phyloP scores from a whole-genome alignment of 2,329 filamentous ascomycete genomes.

The Cladosporium velox region DNA sequence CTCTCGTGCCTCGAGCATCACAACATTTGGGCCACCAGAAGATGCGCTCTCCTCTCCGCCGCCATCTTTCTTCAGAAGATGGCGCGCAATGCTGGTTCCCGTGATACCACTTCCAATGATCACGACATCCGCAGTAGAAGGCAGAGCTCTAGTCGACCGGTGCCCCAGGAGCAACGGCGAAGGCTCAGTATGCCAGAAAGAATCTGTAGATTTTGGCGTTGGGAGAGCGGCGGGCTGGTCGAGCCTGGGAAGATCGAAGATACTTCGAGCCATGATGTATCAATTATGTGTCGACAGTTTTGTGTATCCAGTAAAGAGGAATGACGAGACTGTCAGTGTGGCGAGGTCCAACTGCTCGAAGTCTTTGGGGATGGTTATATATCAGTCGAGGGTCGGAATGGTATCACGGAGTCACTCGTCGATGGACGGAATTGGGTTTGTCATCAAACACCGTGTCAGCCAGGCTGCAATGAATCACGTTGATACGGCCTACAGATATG shows the following conservation, averaged over 20 bases:
- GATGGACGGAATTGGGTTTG: background rate
- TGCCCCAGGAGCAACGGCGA: constrained; percentile 67
- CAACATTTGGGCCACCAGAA: constrained; percentile 50
- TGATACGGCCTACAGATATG: background rate
- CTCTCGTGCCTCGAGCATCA: constrained; percentile 77
- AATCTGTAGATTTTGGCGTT: constrained; percentile 39
- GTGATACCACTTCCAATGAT: constrained; percentile 77
- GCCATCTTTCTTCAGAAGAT: constrained; percentile 35
- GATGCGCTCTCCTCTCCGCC: background rate
- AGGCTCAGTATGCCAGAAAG: constrained; percentile 74
- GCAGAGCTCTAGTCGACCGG: constrained; percentile 65
- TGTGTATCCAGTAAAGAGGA: background rate
- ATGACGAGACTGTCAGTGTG: background rate
- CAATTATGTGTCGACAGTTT: background rate
- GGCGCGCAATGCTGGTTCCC: constrained; percentile 69
- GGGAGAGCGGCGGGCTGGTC: constrained; percentile 30
- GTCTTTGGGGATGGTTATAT: background rate
- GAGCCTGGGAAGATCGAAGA: constrained; percentile 26
- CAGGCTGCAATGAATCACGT: background rate
- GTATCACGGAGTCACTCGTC: background rate
- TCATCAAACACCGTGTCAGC: background rate
- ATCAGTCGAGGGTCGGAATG: background rate
- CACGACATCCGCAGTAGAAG: constrained; percentile 65
- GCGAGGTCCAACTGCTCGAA: background rate
- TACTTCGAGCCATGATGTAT: constrained; percentile 27